These are phyloP conservation scores for Gypsophila paniculata DNA, from an alignment of 179 eudicot genomes.

Conservation along the genomic window DNA sequence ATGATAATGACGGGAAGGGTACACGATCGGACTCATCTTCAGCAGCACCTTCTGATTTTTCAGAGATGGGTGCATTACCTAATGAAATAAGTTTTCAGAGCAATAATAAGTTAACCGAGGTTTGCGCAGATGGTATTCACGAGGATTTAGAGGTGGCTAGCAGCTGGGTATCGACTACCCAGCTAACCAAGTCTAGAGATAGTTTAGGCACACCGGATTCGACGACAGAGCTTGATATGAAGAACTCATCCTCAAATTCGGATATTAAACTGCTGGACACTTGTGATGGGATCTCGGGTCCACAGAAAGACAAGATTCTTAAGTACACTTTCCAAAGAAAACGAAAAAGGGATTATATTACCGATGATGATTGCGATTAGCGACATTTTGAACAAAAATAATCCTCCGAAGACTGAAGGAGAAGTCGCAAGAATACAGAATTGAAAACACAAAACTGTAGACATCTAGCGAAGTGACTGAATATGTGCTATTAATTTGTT, in stretches of 20 bases:
- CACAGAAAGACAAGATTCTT: slow-evolving; percentile 42
- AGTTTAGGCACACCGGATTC: slow-evolving; percentile 14
- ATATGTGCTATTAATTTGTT: background rate
- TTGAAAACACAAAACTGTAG: slow-evolving; percentile 15
- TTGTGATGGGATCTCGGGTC: slow-evolving; percentile 24
- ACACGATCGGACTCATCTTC: slow-evolving; percentile 12
- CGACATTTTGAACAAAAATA: slow-evolving; percentile 27
- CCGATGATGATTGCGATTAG: slow-evolving; percentile 32
- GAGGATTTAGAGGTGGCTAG: slow-evolving; percentile 25
- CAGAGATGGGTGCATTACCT: slow-evolving; percentile 12
- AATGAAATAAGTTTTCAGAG: background rate
- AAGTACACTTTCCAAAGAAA: slow-evolving; percentile 80
- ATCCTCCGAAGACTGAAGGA: slow-evolving; percentile 15
- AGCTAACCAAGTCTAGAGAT: slow-evolving; percentile 13
- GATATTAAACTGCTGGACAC: slow-evolving; percentile 19
- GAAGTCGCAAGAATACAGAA: slow-evolving; percentile 29
- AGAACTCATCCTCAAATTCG: slow-evolving; percentile 19
- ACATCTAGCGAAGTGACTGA: too few species aligned
- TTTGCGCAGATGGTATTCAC: background rate
- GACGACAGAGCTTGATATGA: slow-evolving; percentile 26
- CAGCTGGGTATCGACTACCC: too few species aligned
- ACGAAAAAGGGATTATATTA: slow-evolving; percentile 43
- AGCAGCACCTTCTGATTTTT: background rate
- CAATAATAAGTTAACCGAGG: slow-evolving; percentile 13
- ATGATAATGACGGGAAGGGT: slow-evolving; percentile 13